A percentile compares a stretch with the other conserved stretches of the same genome.
These are phyloP conservation scores for Acanthamoeba triangularis DNA, from an alignment of 208 protist species.

Conservation along the genomic window DNA sequence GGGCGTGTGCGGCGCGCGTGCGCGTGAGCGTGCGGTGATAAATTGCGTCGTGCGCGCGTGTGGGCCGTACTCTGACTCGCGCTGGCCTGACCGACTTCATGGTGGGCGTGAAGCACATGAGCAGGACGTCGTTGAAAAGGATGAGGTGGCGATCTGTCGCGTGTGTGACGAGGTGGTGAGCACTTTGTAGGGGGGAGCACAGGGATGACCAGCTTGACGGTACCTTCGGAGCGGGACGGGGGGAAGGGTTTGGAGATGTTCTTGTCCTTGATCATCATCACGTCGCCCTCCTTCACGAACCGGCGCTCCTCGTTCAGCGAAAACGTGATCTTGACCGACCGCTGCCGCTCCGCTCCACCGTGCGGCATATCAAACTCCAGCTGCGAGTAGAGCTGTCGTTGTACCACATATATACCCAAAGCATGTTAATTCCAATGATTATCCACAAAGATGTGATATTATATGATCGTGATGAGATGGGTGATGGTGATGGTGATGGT, in stretches of 20 bases:
- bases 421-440: too few relatives aligned
- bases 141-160: constrained; percentile 8
- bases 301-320: constrained; percentile 32
- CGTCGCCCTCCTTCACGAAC: constrained; percentile 56
- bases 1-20: too few relatives aligned
- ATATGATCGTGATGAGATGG: neutral
- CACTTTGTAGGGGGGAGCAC: too few relatives aligned
- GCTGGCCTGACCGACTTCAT: neutral
- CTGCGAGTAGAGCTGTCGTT: constrained; percentile 18
- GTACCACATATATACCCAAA: too few relatives aligned
- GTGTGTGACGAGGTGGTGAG: too few relatives aligned
- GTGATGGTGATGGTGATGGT: neutral
- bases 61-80: neutral
- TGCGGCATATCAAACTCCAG: constrained; percentile 7
- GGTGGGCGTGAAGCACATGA: neutral
- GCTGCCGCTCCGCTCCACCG: neutral
- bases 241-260: constrained; percentile 7
- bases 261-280: constrained; percentile 61
- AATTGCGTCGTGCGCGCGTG: too few relatives aligned
- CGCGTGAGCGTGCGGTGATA: neutral
- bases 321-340: neutral
- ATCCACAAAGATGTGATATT: too few relatives aligned
- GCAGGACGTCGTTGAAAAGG: constrained; percentile 19
- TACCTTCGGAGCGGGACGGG: constrained; percentile 1
- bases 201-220: too few relatives aligned